Evolutionary conservation across 192 early-diverging fungal genomes (phyloP), one percentile per base, ranked within the genome.

Genomic region (Lunasporangiospora selenospora): DNA sequence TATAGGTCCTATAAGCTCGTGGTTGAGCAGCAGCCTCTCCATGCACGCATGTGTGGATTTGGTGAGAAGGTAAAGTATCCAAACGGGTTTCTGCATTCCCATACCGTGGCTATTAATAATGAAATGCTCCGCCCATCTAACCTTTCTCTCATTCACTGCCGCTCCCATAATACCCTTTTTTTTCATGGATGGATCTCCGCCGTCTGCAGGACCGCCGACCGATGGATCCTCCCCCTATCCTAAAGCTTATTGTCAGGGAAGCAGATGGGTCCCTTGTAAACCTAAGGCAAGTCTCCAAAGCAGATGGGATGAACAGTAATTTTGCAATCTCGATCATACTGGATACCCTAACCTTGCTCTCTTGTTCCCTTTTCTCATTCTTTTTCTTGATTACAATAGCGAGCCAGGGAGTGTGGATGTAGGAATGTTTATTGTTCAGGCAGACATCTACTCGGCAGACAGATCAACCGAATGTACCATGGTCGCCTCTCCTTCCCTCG

Each of bases 41-140:
- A 81, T 38, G 88, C 88, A 19, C 82, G 88, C 18, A 85, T 85
- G 84, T 86, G 84, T 48, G 88, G 85, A 18, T 89, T 87, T 45
- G 80, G 85, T 43, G 85, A 86, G 42, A 86, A 86, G 39, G 62
- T 46, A 64, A 46, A n/a, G n/a, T n/a, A n/a, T n/a, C n/a, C n/a
- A n/a, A n/a, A n/a, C n/a, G n/a, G n/a, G n/a, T n/a, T n/a, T n/a
- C n/a, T n/a, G n/a, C n/a, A n/a, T n/a, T n/a, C n/a, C n/a, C n/a
- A n/a, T n/a, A n/a, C n/a, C n/a, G n/a, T n/a, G n/a, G n/a, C n/a
- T n/a, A n/a, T n/a, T n/a, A n/a, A n/a, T n/a, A n/a, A n/a, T n/a
- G n/a, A n/a, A n/a, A n/a, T n/a, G n/a, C n/a, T n/a, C n/a, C n/a
- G n/a, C n/a, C n/a, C n/a, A n/a, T n/a, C n/a, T n/a, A n/a, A n/a